Evolutionary conservation across 75 land plant species (phyloP), one percentile per base, ranked within the genome.

Genomic region (Pinus albicaulis): DNA sequence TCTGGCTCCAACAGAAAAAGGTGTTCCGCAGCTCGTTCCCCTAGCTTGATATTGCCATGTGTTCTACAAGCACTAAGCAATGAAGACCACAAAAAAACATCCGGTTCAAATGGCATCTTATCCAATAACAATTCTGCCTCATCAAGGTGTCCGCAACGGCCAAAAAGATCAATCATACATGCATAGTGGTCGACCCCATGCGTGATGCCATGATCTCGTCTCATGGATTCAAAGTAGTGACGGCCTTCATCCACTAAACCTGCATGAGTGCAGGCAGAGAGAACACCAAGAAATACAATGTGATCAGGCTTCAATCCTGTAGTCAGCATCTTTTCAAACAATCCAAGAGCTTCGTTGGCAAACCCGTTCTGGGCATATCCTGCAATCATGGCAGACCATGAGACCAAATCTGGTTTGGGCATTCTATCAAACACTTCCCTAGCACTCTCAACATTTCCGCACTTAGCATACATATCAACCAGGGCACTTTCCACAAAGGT

Each of bases 81-180:
- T 23, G 84, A 76, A 44, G 82, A 71, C 87, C 87, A 90, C 22
- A 81, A 71, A 62, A 83, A 79, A 8, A 79, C 73, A 75, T 80
- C 77, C 36, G 81, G 75, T 16, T 65, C 59, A 8, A 80, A 16
- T 52, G 81, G 62, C 83, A 80, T 84, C 25, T 59, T n/a, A 20
- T 65, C 28, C 12, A 85, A 63, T 22, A 89, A 75, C 24, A 61
- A 22, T 58, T 82, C 79, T 28, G 78, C 79, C 61, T 89, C 85
- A 57, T 75, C 76, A 80, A 89, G 63, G 41, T 57, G 76, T 11
- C 91, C 92, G 10, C 84, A 87, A 19, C 84, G 80, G 7, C 92
- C 92, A 28, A 90, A 78, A 23, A 90, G 77, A 79, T 85, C 86
- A 41, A 88, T 81, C 83, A 90, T 85, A 76, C 92, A 90, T 44